Base-by-base conservation (phyloP, 129 eudicot species). In the Lonicera japonica region DNA sequence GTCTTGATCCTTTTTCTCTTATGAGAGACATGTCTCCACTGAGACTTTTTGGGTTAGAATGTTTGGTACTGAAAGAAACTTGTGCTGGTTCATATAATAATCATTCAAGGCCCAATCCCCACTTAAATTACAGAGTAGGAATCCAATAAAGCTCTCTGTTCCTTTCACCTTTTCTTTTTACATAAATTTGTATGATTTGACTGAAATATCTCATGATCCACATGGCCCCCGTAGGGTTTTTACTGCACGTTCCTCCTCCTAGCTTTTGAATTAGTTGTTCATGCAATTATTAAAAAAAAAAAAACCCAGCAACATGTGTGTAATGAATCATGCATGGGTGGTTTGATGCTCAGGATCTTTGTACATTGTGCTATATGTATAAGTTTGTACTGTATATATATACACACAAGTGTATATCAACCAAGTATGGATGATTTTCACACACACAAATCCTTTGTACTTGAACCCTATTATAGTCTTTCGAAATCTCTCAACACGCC, bases 181-280 rank as follows among this genome's bases (percentile, higher is more conserved):
- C 25, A 21, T 1, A 21, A 5, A 21, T 19, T 54, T 3, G 29
- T 41, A 8, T 41, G 36, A 18, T 61, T 41, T 61, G 66, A 61
- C 54, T 41, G 8, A 40, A 20, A 5, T 19, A 36, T 17, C 39
- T 45, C 22, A 12, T 21, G 65, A 60, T 60, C 54, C 11, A 17
- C 20, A 5, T 62, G 54, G 66, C 38, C 54, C 55, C 54, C 43
- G 8, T 11, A 19, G 13, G 20, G 17, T 11, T 62, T 43, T 22
- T 13, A 11, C n/a, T 45, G 38, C 0, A n/a, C n/a, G n/a, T n/a
- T n/a, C n/a, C n/a, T 21, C 65, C 54, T 43, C 55, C 36, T 43
- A 62, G 43, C 54, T 45, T 29, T 45, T 62, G 39, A 62, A 41
- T 21, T 41, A 62, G 52, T 17, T 19, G 51, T 21, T 20, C 65